Evolutionary conservation across 2,329 filamentous ascomycete species (phyloP).

Genomic region (Aspergillus fischeri): DNA sequence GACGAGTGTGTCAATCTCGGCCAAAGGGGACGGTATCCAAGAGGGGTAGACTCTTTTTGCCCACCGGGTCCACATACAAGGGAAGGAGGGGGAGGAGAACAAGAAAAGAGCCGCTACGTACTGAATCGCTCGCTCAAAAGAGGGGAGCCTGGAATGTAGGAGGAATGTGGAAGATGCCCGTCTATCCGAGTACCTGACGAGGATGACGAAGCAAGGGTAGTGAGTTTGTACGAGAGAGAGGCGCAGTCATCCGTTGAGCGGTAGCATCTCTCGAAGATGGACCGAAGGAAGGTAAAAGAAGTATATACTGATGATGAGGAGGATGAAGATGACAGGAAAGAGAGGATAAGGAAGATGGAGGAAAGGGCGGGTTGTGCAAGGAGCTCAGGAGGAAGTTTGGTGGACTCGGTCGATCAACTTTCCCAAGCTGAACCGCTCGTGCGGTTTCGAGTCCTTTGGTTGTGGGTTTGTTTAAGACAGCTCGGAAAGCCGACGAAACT

Average conservation of each 20-base stretch:
- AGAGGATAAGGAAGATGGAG: conserved; percentile 2
- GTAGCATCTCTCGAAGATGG: conserved; percentile 16
- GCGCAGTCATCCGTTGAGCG: conserved; percentile 17
- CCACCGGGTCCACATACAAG: conserved; percentile 7
- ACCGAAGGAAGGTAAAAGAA: neutral
- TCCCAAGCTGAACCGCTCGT: conserved; percentile 1
- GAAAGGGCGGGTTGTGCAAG: conserved; percentile 5
- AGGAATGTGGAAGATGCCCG: conserved; percentile 12
- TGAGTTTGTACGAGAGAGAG: conserved; percentile 12
- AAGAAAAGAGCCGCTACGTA: conserved; percentile 2
- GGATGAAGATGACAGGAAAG: conserved; percentile 14
- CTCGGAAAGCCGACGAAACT: conserved; percentile 13
- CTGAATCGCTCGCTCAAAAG: neutral
- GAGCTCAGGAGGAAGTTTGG: conserved; percentile 8
- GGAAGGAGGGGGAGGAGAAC: conserved; percentile 14
- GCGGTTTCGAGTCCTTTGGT: conserved; percentile 11
- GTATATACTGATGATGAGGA: neutral
- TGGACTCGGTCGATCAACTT: conserved; percentile 13
- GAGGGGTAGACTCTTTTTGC: neutral
- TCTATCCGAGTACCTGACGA: conserved; percentile 18
- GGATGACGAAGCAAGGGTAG: conserved; percentile 22
- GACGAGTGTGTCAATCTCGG: neutral
- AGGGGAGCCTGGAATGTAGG: conserved; percentile 10
- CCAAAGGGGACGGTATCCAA: neutral
- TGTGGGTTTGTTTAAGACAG: conserved; percentile 17